Evolutionary conservation across 805 yeast genomes (phyloP), one percentile per base, ranked within the genome.

Genomic region (Wickerhamomyces sydowiorum): DNA sequence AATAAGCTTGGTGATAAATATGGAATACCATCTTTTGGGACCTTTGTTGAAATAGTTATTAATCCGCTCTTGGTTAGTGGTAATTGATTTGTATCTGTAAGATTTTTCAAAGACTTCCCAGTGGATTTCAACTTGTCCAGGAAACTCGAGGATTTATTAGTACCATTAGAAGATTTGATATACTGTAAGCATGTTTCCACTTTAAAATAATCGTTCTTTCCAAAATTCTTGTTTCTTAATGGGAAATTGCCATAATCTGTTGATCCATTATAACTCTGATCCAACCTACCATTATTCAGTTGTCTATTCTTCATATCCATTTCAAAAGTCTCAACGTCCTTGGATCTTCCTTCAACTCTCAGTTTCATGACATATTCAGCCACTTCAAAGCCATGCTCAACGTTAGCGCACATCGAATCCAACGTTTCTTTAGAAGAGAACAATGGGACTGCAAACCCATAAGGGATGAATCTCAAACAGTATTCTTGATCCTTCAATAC

Each of bases 381-480:
- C 30, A 49, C 44, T 17, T 39, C 29, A 13, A 56, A 38, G 15
- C 48, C 43, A n/a, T 46, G 42, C 35, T 50, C 49, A 24, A 51
- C 35, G 2, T 36, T 27, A 7, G 38, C 40, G 22, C 46, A 50
- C 37, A 50, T 34, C 10, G 33, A 36, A 4, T 37, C 36, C 18
- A 51, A 23, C 1, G 48, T 34, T 10, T 25, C 41, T 28, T 41
- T 42, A 1, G 53, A 48, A 7, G 51, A 49, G 35, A 50, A 54
- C 17, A 50, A 47, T 7, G 50, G 50, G 24, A 49, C 52, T 41
- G 46, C 53, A 39, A 67, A 64, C 8, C 66, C 69, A 50, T 65
- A 67, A 7, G 73, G 73, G 33, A 67, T 60, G 23, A 67, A 60
- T 48, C 73, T 59, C 6, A 69, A 45, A 24, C 62, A 56, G 43